Percentiles rank a stretch among this genome's conserved stretches.
These are phyloP conservation scores for Murraya koenigii DNA, from an alignment of 345 rosid genomes.

Conservation along the genomic window DNA sequence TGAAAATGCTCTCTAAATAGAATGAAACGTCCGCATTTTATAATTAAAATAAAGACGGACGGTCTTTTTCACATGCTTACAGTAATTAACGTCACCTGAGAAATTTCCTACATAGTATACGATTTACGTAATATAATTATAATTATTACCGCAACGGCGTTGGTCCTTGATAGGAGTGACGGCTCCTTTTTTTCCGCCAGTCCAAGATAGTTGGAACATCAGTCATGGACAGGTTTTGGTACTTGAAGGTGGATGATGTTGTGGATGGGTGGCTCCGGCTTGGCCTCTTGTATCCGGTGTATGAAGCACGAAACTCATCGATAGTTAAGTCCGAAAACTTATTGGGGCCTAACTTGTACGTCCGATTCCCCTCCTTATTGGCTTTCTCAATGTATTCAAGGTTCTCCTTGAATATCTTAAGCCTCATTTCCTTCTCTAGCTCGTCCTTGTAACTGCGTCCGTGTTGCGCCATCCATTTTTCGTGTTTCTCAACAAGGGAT, in stretches of 20 bases:
- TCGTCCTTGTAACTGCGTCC: conserved; percentile 23
- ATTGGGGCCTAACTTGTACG: conserved; percentile 49
- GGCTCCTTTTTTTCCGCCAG: conserved; percentile 40
- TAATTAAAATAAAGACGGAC: too few species aligned
- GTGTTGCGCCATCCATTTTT: conserved; percentile 31
- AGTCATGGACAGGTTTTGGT: neutral
- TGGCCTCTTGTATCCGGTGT: neutral
- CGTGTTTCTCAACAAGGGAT: conserved; percentile 20
- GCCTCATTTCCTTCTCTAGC: conserved; percentile 25
- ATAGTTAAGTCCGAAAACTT: conserved; percentile 44
- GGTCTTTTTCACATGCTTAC: too few species aligned
- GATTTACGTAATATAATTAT: neutral
- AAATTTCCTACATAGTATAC: too few species aligned
- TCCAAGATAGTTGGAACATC: conserved; percentile 20
- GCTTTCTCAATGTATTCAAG: conserved; percentile 25
- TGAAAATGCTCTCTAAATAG: too few species aligned
- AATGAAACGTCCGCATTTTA: too few species aligned
- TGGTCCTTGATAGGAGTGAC: conserved; percentile 39
- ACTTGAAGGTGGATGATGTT: neutral
- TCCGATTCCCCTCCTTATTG: conserved; percentile 23
- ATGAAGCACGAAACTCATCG: conserved; percentile 35
- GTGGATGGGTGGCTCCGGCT: neutral
- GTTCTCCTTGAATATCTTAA: conserved; percentile 35
- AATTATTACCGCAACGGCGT: conserved; percentile 32
- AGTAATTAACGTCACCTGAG: too few species aligned